Conservation (phyloP, 164 flowering plant genomes). For the Nelumbo lutea region DNA sequence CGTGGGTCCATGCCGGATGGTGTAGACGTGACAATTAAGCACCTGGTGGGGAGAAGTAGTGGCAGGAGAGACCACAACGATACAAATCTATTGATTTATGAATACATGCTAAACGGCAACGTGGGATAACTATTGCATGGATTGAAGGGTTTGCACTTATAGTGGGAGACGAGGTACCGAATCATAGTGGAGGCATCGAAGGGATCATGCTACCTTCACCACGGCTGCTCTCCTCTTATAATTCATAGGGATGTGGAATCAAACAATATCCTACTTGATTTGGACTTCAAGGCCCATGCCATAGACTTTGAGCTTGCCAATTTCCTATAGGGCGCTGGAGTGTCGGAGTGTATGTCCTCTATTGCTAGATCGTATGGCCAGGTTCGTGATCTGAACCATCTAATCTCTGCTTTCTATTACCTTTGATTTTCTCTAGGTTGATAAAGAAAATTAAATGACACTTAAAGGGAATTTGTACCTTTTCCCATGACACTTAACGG, state of each 20-base stretch:
- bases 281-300: slow-evolving; percentile 81
- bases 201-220: slow-evolving; percentile 91
- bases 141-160: slow-evolving; percentile 65
- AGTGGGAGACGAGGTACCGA: slow-evolving; percentile 71
- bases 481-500: too few species aligned
- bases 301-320: slow-evolving; percentile 97
- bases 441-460: too few species aligned
- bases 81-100: slow-evolving; percentile 68
- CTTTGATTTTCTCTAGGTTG: too few species aligned
- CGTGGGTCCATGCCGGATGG: slow-evolving; percentile 78
- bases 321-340: slow-evolving; percentile 73
- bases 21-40: slow-evolving; percentile 69
- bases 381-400: slow-evolving; percentile 32
- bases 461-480: too few species aligned
- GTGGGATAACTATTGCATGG: slow-evolving; percentile 82
- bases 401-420: too few species aligned
- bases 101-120: slow-evolving; percentile 95
- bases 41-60: slow-evolving; percentile 28
- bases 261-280: too few species aligned
- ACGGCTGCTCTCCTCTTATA: slow-evolving; percentile 57
- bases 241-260: too few species aligned
- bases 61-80: slow-evolving; percentile 59
- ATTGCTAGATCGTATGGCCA: slow-evolving; percentile 98
- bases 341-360: slow-evolving; percentile 90
- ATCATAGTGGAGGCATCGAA: slow-evolving; percentile 78